These are phyloP conservation scores for Stachybotrys elegans DNA, from an alignment of 2,329 filamentous ascomycete genomes.

Conservation along the genomic window DNA sequence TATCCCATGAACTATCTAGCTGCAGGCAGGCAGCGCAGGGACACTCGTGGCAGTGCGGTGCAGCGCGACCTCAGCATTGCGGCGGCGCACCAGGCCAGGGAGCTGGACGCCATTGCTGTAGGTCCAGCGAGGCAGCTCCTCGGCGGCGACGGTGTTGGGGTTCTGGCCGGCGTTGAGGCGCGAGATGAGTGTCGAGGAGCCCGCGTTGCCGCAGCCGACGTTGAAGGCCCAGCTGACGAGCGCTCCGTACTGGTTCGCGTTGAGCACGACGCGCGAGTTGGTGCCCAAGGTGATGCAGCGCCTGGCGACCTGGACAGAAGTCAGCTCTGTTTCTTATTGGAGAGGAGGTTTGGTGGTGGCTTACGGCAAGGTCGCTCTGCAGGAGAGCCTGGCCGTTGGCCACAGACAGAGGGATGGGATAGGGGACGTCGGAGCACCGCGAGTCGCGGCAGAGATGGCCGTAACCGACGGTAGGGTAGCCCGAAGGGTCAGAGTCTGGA, in stretches of 20 bases:
- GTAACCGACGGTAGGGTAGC: conserved; percentile 44
- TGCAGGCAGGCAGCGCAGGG: conserved; percentile 9
- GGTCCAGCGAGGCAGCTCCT: conserved; percentile 45
- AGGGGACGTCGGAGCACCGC: conserved; percentile 38
- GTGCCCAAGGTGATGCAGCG: conserved; percentile 33
- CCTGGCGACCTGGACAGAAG: conserved; percentile 17
- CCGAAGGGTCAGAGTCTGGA: conserved; percentile 32
- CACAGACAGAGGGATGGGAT: conserved; percentile 38
- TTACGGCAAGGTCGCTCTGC: conserved; percentile 11
- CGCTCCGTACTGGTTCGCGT: conserved; percentile 48
- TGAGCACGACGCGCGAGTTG: conserved; percentile 15
- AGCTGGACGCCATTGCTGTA: conserved; percentile 33
- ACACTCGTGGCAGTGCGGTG: conserved; percentile 9
- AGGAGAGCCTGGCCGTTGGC: conserved; percentile 35
- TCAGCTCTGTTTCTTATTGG: not conserved
- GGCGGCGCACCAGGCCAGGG: conserved; percentile 33
- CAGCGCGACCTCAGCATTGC: conserved; percentile 39
- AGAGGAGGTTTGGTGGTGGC: not conserved
- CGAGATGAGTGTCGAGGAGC: conserved; percentile 33
- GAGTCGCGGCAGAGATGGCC: conserved; percentile 40
- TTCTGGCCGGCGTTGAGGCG: conserved; percentile 39
- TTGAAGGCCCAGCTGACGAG: conserved; percentile 49
- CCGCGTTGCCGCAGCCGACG: conserved; percentile 36
- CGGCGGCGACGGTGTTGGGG: conserved; percentile 31
- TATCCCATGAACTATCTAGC: no score